These are phyloP conservation scores for Hanseniaspora gamundiae DNA, from an alignment of 1,139 yeast species.

Conservation along the genomic window DNA sequence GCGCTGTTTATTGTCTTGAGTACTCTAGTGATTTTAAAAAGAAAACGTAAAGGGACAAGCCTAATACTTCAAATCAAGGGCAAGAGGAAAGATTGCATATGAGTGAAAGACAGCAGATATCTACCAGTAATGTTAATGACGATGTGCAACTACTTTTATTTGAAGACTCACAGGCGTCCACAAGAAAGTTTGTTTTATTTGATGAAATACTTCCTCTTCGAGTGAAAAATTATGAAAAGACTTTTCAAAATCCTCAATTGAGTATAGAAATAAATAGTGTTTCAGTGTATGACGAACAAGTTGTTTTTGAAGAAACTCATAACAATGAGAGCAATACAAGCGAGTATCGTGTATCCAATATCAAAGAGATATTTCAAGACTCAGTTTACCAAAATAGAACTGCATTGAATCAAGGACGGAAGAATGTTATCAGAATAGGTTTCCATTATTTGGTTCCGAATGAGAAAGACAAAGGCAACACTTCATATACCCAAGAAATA, in stretches of 20 bases:
- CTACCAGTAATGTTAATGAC: not conserved
- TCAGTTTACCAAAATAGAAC: constrained; percentile 19
- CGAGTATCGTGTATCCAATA: not conserved
- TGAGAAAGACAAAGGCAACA: not conserved
- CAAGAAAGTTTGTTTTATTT: constrained; percentile 20
- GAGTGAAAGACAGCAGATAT: not conserved
- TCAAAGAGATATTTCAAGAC: constrained; percentile 10
- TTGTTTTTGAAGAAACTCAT: not conserved
- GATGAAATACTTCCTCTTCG: constrained; percentile 16
- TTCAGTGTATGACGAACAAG: not conserved
- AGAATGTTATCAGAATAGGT: constrained; percentile 16
- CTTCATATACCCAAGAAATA: not conserved
- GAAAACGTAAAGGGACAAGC: no score
- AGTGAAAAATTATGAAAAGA: not conserved
- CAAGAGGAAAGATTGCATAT: no score
- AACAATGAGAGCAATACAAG: not conserved
- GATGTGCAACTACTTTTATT: not conserved
- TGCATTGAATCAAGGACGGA: constrained; percentile 24
- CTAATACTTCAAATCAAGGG: no score
- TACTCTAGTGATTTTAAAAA: no score
- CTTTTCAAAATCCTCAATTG: not conserved
- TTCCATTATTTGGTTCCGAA: constrained; percentile 9
- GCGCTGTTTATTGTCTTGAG: no score
- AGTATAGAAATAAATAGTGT: not conserved
- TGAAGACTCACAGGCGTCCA: not conserved